Evolutionary conservation across 2,329 filamentous ascomycete species (phyloP).

Genomic region (Colletotrichum graminicola): DNA sequence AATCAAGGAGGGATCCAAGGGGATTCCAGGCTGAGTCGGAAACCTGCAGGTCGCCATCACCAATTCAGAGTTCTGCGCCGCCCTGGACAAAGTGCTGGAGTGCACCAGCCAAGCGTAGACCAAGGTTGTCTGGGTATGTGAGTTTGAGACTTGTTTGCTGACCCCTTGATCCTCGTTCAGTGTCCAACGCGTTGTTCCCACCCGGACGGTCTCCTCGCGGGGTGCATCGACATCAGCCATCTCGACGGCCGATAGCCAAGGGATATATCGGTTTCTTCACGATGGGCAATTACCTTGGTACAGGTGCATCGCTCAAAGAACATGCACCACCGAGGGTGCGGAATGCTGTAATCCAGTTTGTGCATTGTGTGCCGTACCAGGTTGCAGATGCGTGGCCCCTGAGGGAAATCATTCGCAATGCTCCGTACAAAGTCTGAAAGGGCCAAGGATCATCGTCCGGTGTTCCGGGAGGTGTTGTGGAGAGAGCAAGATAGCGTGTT

Average conservation of each 20-base stretch:
- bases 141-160: constrained; percentile 22
- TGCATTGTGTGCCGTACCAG: neutral
- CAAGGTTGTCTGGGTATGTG: constrained; percentile 18
- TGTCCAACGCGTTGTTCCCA: constrained; percentile 20
- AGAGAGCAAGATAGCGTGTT: constrained; percentile 25
- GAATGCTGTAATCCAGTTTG: neutral
- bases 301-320: constrained; percentile 4
- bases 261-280: neutral
- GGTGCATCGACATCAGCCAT: constrained; percentile 20
- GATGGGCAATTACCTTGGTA: neutral
- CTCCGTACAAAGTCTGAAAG: constrained; percentile 28
- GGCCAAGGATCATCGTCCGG: constrained; percentile 40
- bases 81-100: constrained; percentile 28
- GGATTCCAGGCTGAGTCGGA: constrained; percentile 29
- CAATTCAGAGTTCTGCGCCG: constrained; percentile 39
- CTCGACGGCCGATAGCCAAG: neutral
- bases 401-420: constrained; percentile 34
- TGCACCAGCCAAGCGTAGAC: constrained; percentile 31
- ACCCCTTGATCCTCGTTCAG: constrained; percentile 34
- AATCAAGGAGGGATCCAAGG: constrained; percentile 20
- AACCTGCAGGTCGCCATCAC: constrained; percentile 27
- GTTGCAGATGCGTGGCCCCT: neutral
- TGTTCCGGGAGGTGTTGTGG: constrained; percentile 30
- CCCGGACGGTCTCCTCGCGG: constrained; percentile 2
- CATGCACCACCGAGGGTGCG: neutral